Conservation (phyloP, 345 rosid genomes). For the Sonneratia alba region DNA sequence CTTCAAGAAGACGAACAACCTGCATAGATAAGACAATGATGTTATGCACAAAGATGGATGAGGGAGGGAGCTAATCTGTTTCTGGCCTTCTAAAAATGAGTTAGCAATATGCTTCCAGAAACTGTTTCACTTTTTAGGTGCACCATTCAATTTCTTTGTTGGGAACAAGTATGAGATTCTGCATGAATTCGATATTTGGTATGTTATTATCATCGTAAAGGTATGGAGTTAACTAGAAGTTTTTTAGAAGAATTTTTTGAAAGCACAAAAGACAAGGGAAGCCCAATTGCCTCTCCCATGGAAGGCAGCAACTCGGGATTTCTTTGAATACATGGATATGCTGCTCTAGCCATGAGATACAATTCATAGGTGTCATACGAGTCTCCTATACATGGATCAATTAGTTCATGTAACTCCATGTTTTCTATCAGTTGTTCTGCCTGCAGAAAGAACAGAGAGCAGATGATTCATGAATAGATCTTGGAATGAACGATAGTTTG, state of each 20-base stretch:
- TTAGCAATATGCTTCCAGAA: background rate
- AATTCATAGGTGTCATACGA: slow-evolving; percentile 30
- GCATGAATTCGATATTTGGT: background rate
- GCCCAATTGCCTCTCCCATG: slow-evolving; percentile 37
- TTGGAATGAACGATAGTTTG: background rate
- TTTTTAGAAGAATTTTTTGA: background rate
- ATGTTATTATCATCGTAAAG: background rate
- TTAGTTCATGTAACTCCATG: slow-evolving; percentile 38
- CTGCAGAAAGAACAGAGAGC: slow-evolving; percentile 9
- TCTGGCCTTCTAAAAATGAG: background rate
- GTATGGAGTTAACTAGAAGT: background rate
- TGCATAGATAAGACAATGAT: slow-evolving; percentile 6
- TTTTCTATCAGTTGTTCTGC: slow-evolving; percentile 36
- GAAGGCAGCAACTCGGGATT: slow-evolving; percentile 51
- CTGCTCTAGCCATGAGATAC: slow-evolving; percentile 39
- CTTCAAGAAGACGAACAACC: slow-evolving; percentile 48
- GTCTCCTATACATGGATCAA: slow-evolving; percentile 32
- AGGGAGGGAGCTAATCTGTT: background rate
- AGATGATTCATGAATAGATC: background rate
- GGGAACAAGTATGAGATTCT: background rate
- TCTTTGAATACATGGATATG: slow-evolving; percentile 28
- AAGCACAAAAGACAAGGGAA: background rate
- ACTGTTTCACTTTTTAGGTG: background rate
- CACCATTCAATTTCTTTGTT: background rate
- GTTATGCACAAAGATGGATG: background rate